phyloP scores from a whole-genome alignment of 768 basidiomycete species.

The Agaricus subrufescens region DNA sequence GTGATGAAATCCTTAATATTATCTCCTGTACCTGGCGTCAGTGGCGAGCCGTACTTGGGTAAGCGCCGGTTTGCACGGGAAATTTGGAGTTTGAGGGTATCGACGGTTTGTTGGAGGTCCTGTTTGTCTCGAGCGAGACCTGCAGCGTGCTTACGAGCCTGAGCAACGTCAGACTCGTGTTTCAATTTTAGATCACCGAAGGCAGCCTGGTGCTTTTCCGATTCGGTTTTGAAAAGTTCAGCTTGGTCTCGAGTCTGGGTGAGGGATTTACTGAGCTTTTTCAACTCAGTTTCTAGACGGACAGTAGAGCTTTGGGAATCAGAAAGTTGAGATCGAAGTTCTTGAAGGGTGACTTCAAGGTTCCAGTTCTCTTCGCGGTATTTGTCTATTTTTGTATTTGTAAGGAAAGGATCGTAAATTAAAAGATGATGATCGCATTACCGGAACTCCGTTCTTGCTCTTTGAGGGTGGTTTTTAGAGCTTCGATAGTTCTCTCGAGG shows the following conservation, averaged over 20 bases:
- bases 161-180: slow-evolving; percentile 93
- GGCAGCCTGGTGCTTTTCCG: slow-evolving; percentile 59
- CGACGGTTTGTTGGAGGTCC: slow-evolving; percentile 80
- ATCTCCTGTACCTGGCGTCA: slow-evolving; percentile 55
- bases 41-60: slow-evolving; percentile 65
- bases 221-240: slow-evolving; percentile 86
- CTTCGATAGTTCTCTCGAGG: slow-evolving; percentile 75
- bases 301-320: slow-evolving; percentile 61
- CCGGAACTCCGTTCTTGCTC: slow-evolving; percentile 81
- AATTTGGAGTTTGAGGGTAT: slow-evolving; percentile 69
- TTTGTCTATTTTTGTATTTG: slow-evolving; percentile 53
- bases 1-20: slow-evolving; percentile 42
- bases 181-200: slow-evolving; percentile 79
- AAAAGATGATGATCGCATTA: slow-evolving; percentile 18
- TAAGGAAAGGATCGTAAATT: not conserved
- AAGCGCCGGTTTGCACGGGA: slow-evolving; percentile 58
- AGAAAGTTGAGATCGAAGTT: slow-evolving; percentile 65
- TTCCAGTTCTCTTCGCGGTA: slow-evolving; percentile 99
- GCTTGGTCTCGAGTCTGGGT: slow-evolving; percentile 65
- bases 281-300: slow-evolving; percentile 78
- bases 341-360: slow-evolving; percentile 89
- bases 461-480: slow-evolving; percentile 65
- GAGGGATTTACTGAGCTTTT: slow-evolving; percentile 73
- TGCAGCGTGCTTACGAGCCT: slow-evolving; percentile 83
- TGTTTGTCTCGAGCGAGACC: slow-evolving; percentile 88